Evolutionary conservation across 306 rosid species (phyloP).

Genomic region (Glycyrrhiza uralensis): DNA sequence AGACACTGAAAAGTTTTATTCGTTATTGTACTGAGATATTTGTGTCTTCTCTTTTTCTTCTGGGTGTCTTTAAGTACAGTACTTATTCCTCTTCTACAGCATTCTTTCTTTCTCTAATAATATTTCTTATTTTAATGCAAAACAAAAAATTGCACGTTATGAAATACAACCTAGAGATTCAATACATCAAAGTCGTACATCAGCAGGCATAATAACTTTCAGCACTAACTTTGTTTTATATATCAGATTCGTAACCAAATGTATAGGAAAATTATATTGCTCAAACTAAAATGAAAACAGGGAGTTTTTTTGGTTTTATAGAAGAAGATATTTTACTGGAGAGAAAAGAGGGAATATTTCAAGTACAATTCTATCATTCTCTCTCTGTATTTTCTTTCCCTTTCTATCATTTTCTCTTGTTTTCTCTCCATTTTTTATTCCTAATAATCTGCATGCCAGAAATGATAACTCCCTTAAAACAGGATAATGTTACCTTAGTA

Average conservation of each 20-base stretch:
- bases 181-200: background rate
- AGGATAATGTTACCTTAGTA: conserved; percentile 67
- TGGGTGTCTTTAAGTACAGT: background rate
- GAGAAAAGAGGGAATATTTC: background rate
- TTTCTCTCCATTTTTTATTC: background rate
- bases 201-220: background rate
- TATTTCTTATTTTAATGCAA: background rate
- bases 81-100: background rate
- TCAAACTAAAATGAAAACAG: conserved; percentile 8
- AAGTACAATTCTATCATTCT: background rate
- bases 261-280: background rate
- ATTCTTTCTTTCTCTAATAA: background rate
- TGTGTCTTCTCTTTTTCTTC: background rate
- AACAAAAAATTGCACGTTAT: background rate
- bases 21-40: background rate
- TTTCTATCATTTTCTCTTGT: background rate
- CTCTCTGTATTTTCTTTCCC: background rate
- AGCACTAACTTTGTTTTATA: background rate
- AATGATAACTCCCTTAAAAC: background rate
- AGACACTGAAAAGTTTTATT: background rate
- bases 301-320: background rate
- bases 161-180: background rate
- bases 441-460: background rate
- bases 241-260: background rate
- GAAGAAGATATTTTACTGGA: background rate